A percentile compares a stretch with the other conserved stretches of the same genome.
These are phyloP conservation scores for Tetracladium maxilliforme DNA, from an alignment of 2,329 filamentous ascomycete species.

Conservation along the genomic window DNA sequence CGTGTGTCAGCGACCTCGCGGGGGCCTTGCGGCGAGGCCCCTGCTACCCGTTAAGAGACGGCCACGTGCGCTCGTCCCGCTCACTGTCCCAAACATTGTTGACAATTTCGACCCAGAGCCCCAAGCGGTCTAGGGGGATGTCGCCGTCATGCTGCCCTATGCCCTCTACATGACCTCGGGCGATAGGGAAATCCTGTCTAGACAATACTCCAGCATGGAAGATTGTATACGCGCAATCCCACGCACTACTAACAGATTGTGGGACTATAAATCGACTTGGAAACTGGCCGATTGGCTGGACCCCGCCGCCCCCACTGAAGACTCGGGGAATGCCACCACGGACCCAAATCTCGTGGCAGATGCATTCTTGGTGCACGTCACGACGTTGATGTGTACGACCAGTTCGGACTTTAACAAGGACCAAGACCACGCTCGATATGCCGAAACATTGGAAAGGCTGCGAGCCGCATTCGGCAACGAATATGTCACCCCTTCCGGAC, in stretches of 20 bases:
- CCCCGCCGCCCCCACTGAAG: constrained; percentile 24
- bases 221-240: constrained; percentile 16
- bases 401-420: constrained; percentile 15
- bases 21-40: too few species aligned
- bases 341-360: constrained; percentile 26
- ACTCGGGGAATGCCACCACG: constrained; percentile 23
- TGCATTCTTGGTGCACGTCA: constrained; percentile 28
- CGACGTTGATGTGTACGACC: constrained; percentile 19
- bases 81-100: constrained; percentile 8
- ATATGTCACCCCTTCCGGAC: constrained; percentile 10
- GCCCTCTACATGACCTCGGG: constrained; percentile 22
- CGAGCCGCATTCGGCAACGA: constrained; percentile 11
- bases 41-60: too few species aligned
- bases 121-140: constrained; percentile 25
- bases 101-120: constrained; percentile 6
- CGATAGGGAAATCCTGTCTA: constrained; percentile 18
- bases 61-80: too few species aligned
- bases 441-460: constrained; percentile 7
- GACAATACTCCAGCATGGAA: constrained; percentile 23
- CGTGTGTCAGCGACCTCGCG: too few species aligned
- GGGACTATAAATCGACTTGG: constrained; percentile 16
- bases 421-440: constrained; percentile 11
- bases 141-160: constrained; percentile 23
- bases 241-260: constrained; percentile 19
- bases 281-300: constrained; percentile 34